Conservation (phyloP, 331 rosid species). For the Quercus tomentella region DNA sequence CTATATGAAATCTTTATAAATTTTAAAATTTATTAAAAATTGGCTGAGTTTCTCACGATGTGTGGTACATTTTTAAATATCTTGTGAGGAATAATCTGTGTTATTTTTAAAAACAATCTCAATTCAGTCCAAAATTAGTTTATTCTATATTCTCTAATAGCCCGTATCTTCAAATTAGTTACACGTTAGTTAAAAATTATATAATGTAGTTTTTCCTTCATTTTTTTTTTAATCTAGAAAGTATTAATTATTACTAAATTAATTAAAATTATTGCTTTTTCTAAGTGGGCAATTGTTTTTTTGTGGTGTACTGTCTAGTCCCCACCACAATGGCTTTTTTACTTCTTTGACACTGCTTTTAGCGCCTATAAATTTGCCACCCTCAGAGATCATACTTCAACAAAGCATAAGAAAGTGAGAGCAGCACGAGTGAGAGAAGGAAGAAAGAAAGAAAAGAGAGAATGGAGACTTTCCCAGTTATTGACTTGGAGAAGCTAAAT, state of each 20-base stretch:
- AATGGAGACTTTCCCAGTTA: conserved; percentile 66
- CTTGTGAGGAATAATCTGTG: no score
- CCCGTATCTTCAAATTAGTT: no score
- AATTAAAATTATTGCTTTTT: neutral
- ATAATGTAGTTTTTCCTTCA: no score
- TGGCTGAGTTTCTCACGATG: no score
- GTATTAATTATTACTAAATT: neutral
- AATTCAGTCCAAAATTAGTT: no score
- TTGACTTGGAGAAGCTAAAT: conserved; percentile 68
- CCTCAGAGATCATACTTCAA: neutral
- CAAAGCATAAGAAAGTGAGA: conserved; percentile 12
- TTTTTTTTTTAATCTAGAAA: neutral
- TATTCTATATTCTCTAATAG: no score
- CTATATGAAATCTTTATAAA: no score
- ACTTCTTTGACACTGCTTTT: conserved; percentile 10
- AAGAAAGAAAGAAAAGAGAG: conserved; percentile 9
- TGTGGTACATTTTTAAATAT: no score
- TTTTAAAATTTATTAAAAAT: no score
- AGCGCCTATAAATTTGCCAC: conserved; percentile 55
- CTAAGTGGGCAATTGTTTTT: neutral
- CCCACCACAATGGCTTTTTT: neutral
- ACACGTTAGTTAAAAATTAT: no score
- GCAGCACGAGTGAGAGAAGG: neutral
- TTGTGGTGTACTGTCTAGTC: neutral
- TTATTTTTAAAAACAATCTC: no score